These are phyloP conservation scores for Aspergillus coremiiformis DNA, from an alignment of 495 filamentous ascomycete genomes.

Conservation along the genomic window DNA sequence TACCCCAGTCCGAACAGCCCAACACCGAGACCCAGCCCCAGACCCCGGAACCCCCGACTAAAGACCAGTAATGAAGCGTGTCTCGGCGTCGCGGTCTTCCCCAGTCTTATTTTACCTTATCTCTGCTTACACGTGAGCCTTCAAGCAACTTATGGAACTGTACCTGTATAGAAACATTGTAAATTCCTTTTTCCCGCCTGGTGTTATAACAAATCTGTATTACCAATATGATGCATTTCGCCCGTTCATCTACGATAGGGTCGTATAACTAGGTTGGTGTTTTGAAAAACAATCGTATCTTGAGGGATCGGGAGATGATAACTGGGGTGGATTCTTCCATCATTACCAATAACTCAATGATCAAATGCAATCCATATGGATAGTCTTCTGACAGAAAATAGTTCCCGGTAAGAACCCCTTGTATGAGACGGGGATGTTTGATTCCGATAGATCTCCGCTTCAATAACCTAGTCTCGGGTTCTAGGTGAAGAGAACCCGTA, in stretches of 20 bases:
- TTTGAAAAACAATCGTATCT: no score
- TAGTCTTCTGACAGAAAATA: no score
- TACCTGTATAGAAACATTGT: conserved; percentile 1
- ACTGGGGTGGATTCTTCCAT: no score
- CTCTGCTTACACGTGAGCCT: background rate
- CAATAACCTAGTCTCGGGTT: no score
- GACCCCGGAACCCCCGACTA: background rate
- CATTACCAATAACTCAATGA: no score
- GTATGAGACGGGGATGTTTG: no score
- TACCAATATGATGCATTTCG: background rate
- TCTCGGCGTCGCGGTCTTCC: conserved; percentile 30
- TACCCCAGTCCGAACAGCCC: background rate
- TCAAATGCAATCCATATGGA: no score
- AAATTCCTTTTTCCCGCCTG: background rate
- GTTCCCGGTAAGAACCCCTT: no score
- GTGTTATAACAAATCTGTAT: background rate
- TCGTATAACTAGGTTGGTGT: no score
- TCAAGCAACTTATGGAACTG: background rate
- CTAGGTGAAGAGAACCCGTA: no score
- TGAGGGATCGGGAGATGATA: no score
- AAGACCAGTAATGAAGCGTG: background rate
- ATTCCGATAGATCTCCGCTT: no score
- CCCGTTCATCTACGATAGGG: background rate
- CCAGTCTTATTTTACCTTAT: conserved; percentile 22
- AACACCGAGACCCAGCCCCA: background rate